Base-by-base conservation (phyloP, 2,329 filamentous ascomycete genomes). In the Calonectria honghensis region DNA sequence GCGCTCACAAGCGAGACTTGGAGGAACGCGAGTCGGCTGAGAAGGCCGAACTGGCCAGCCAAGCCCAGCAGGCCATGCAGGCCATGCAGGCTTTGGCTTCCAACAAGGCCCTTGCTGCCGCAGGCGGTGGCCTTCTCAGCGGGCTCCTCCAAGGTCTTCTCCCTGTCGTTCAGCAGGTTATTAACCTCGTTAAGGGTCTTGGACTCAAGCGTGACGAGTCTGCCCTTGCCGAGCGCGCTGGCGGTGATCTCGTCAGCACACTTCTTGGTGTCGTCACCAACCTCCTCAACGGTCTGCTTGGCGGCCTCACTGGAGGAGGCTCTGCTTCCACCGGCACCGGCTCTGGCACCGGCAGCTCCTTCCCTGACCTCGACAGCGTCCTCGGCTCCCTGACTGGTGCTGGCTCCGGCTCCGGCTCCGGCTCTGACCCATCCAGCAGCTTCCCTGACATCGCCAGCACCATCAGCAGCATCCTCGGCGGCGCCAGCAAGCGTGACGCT, bases 391-490 rank as follows among this genome's bases (percentile, higher is more conserved):
- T 63, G 6, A 63, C 57, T 41, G 57, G 57, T 27, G 11, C 35
- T 7, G 27, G 24, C 13, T 31, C 61, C 27, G 61, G 31, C n/a
- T 59, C 59, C 27, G 59, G 20, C 37, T 27, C 35, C 16, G 39
- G 24, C 27, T n/a, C 41, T 9, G 41, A 20, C 6, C 6, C 37
- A 5, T 11, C 61, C 16, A 10, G 61, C 39, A 50, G 41, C 50
- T 27, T 74, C 37, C 29, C 68, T 18, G 57, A 63, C 14, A 63
- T 63, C 24, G 39, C 51, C 13, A 59, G 24, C 2, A 32, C 68
- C 29, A 39, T 64, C 4, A 35, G 18, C 41, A 63, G 71, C 27
- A 35, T 72, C 67, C 37, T 68, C 32, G 64, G 68, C 31, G 68
- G 52, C 24, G 16, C 18, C n/a, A 59, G 32, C 54, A 64, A 35